Conservation (phyloP, 495 filamentous ascomycete species). For the Xylaria intraflava region DNA sequence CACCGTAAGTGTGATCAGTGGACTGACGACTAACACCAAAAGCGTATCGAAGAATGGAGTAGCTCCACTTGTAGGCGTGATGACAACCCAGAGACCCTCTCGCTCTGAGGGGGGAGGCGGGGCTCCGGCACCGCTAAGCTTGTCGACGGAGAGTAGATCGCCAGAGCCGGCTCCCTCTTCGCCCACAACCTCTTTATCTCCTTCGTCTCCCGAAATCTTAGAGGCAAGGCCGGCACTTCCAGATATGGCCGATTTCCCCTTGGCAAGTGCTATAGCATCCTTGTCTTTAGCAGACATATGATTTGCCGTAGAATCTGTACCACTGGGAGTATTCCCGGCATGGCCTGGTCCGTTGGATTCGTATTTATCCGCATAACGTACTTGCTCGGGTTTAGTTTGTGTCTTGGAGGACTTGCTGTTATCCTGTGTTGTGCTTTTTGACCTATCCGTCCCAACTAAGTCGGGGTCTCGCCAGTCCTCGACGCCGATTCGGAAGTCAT, state of each 20-base stretch:
- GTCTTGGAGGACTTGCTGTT: slow-evolving; percentile 14
- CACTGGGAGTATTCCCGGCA: slow-evolving; percentile 69
- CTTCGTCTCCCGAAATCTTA: slow-evolving; percentile 44
- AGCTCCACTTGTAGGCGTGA: slow-evolving; percentile 85
- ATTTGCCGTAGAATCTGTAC: slow-evolving; percentile 59
- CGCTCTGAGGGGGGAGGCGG: slow-evolving; percentile 37
- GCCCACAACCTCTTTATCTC: slow-evolving; percentile 22
- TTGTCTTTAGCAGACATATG: slow-evolving; percentile 21
- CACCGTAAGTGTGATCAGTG: slow-evolving; percentile 82
- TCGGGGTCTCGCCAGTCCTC: slow-evolving; percentile 92
- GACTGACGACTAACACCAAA: slow-evolving; percentile 85
- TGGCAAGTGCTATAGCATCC: slow-evolving; percentile 17
- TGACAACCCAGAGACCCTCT: slow-evolving; percentile 89
- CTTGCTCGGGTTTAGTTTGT: slow-evolving; percentile 15
- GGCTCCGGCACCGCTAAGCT: slow-evolving; percentile 6
- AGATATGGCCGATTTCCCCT: slow-evolving; percentile 16
- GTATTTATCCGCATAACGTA: slow-evolving; percentile 26
- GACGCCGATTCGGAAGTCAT: slow-evolving; percentile 84
- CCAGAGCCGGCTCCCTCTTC: slow-evolving; percentile 15
- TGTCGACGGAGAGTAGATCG: slow-evolving; percentile 10
- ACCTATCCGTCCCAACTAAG: slow-evolving; percentile 42
- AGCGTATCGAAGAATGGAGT: slow-evolving; percentile 96
- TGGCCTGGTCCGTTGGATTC: slow-evolving; percentile 44
- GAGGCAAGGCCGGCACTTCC: slow-evolving; percentile 32
- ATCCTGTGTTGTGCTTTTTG: slow-evolving; percentile 4